Base-by-base conservation (phyloP, 805 yeast species). In the Schizosaccharomyces japonicus region DNA sequence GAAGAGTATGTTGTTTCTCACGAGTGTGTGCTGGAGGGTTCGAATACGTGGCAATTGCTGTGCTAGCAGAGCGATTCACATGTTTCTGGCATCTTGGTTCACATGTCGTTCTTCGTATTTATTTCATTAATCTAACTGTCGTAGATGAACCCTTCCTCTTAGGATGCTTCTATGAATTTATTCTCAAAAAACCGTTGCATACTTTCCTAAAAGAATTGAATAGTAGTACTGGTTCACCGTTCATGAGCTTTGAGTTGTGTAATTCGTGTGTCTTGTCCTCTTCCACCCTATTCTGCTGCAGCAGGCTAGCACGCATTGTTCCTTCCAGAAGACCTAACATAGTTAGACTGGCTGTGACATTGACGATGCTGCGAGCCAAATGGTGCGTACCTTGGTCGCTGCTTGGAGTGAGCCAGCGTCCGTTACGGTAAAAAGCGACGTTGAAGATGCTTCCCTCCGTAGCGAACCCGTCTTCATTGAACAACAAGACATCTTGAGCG, bases 371-470 rank as follows among this genome's bases (percentile, higher is more conserved):
- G n/a, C n/a, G n/a, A n/a, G n/a, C n/a, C n/a, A n/a, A n/a, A n/a
- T n/a, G 32, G 32, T 15, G 23, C 57, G 94, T 82, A 0, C 96
- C 96, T 10, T 55, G 51, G 11, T 74, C 63, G 1, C 74, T 64
- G 28, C 84, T 63, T 1, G 98, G 96, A 0, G 96, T 87, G 3
- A 76, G 62, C 87, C 94, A 90, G 26, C 59, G 57, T 40, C 68
- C 71, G 3, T 58, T 59, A 47, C 73, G 59, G 54, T 58, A 61
- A 36, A 84, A 61, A 0, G 94, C 95, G 8, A 85, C 68, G 55
- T 79, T 82, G 11, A 90, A 75, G 15, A 83, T 76, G 2, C 90
- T 73, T 0, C 94, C 92, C 60, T 87, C 98, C 61, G 77, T 71
- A 13, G 83, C 57, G 49, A 73, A 72, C 5, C 67, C 67, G 1